Percentiles rank a stretch among this genome's conserved stretches.
Conservation (phyloP, 1,284 basidiomycete species). For the Irpex sp. region DNA sequence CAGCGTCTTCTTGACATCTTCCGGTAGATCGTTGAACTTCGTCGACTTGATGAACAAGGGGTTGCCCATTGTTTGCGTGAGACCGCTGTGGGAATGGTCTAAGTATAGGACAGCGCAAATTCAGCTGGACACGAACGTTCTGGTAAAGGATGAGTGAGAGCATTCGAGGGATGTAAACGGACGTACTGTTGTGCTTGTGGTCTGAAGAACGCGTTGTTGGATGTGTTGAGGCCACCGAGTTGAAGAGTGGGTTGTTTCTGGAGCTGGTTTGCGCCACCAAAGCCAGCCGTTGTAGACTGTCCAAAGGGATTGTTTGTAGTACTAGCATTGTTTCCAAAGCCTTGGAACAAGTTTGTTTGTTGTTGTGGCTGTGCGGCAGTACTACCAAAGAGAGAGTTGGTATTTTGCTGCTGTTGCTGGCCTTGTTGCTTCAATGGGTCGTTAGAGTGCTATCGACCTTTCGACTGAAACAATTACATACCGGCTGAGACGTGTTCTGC, state of each 20-base stretch:
- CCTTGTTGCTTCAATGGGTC: conserved; percentile 24
- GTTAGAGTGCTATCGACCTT: conserved; percentile 13
- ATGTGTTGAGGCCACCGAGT: conserved; percentile 9
- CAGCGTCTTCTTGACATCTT: conserved; percentile 58
- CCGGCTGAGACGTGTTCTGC: conserved; percentile 25
- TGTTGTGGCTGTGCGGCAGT: background rate
- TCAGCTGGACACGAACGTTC: background rate
- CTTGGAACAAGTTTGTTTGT: background rate
- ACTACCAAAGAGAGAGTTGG: conserved; percentile 13
- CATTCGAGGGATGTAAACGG: background rate
- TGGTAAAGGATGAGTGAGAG: background rate
- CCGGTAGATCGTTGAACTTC: conserved; percentile 82
- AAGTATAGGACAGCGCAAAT: background rate
- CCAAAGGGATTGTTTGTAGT: conserved; percentile 6
- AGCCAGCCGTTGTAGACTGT: background rate
- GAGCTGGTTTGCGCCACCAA: conserved; percentile 20
- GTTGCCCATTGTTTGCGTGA: conserved; percentile 30
- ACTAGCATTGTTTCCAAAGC: background rate
- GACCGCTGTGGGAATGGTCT: conserved; percentile 9
- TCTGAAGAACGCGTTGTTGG: conserved; percentile 12
- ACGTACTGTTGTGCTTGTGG: conserved; percentile 21
- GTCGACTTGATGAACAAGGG: conserved; percentile 68
- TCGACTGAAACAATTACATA: conserved; percentile 29
- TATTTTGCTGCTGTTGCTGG: conserved; percentile 13
- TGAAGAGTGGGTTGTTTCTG: conserved; percentile 29